These are phyloP conservation scores for Fusarium nelsonii DNA, from an alignment of 2,329 filamentous ascomycete species.

Conservation along the genomic window DNA sequence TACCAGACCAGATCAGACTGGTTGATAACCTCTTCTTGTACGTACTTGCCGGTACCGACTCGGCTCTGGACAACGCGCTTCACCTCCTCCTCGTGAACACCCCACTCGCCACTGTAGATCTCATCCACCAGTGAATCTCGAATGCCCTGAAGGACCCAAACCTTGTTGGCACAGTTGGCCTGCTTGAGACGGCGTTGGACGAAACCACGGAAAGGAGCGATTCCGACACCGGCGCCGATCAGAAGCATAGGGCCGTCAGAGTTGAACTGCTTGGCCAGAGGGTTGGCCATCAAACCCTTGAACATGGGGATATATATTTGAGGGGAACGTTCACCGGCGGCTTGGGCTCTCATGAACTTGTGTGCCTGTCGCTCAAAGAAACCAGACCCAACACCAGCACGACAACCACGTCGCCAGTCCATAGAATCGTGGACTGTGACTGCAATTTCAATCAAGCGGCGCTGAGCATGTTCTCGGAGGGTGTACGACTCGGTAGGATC, in stretches of 20 bases:
- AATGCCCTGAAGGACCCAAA: conserved; percentile 94
- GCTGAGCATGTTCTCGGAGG: conserved; percentile 75
- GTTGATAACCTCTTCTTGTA: conserved; percentile 92
- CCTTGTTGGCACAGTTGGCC: conserved; percentile 96
- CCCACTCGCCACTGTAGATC: conserved; percentile 96
- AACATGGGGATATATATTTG: conserved; percentile 94
- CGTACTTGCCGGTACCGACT: conserved; percentile 85
- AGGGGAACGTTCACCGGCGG: conserved; percentile 65
- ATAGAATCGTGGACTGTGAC: conserved; percentile 91
- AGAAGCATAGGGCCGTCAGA: conserved; percentile 97
- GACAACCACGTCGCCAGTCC: conserved; percentile 78
- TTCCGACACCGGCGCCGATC: conserved; percentile 95
- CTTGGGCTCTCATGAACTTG: conserved; percentile 76
- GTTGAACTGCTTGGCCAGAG: conserved; percentile 89
- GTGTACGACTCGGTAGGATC: conserved; percentile 85
- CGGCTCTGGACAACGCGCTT: conserved; percentile 85
- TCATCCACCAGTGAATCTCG: conserved; percentile 96
- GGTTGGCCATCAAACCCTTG: conserved; percentile 97
- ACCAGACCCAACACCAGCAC: conserved; percentile 90
- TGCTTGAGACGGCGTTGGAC: conserved; percentile 94
- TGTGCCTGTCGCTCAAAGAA: conserved; percentile 90
- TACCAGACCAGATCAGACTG: conserved; percentile 99
- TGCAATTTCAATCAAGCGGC: conserved; percentile 92
- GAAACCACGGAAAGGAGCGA: conserved; percentile 97
- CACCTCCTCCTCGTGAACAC: conserved; percentile 88